These are phyloP conservation scores for Westerdykella ornata DNA, from an alignment of 2,329 filamentous ascomycete species.

Conservation along the genomic window DNA sequence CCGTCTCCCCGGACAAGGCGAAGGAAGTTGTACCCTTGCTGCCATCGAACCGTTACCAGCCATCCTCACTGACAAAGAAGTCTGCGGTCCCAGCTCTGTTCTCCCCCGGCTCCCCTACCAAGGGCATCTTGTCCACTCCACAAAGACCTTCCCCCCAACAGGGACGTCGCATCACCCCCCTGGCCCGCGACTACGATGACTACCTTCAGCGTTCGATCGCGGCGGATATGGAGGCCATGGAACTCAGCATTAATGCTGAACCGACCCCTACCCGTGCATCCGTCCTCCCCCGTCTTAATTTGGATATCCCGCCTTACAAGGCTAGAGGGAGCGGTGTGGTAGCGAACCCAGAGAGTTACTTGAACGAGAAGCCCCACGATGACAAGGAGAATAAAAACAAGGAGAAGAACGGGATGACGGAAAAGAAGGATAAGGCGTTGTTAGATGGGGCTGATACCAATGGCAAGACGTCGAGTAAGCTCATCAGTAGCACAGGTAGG, in stretches of 20 bases:
- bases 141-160: conserved; percentile 21
- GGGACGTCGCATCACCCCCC: conserved; percentile 28
- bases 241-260: conserved; percentile 22
- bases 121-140: conserved; percentile 26
- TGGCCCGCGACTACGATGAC: conserved; percentile 38
- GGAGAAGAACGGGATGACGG: not conserved
- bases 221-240: conserved; percentile 37
- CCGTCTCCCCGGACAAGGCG: conserved; percentile 42
- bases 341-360: too few relatives aligned
- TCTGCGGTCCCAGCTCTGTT: conserved; percentile 30
- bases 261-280: conserved; percentile 30
- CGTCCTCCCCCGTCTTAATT: conserved; percentile 26
- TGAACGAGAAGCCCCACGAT: too few relatives aligned
- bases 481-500: not conserved
- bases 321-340: too few relatives aligned
- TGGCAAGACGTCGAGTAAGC: not conserved
- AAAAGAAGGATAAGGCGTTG: not conserved
- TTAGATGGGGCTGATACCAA: not conserved
- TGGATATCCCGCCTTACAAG: conserved; percentile 30
- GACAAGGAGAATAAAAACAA: not conserved
- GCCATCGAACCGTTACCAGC: conserved; percentile 22
- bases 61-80: conserved; percentile 13
- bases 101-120: conserved; percentile 24
- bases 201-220: conserved; percentile 46
- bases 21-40: conserved; percentile 25